Evolutionary conservation across 1,139 yeast species (phyloP).

Genomic region (Tardiomyces blankii): DNA sequence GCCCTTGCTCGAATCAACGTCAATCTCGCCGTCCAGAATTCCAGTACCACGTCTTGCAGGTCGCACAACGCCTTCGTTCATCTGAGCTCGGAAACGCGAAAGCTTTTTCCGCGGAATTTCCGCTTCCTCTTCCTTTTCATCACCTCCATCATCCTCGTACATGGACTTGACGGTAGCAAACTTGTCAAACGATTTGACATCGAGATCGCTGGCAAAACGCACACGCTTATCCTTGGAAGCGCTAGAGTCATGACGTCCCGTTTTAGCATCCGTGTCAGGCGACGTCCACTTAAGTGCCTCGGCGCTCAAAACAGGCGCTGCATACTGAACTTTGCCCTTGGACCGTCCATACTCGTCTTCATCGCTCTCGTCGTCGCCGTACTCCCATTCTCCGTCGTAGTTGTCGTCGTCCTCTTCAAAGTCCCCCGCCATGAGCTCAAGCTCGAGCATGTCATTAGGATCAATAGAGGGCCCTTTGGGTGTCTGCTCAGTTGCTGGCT

Average conservation of each 20-base stretch:
- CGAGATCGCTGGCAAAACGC: slow-evolving; percentile 22
- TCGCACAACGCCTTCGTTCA: background rate
- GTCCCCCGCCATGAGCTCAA: slow-evolving; percentile 45
- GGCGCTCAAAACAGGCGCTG: slow-evolving; percentile 8
- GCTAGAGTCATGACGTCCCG: background rate
- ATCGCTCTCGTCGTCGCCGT: slow-evolving; percentile 25
- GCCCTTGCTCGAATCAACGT: too few species aligned
- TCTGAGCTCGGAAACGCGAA: background rate
- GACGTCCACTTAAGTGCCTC: slow-evolving; percentile 18
- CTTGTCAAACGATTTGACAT: slow-evolving; percentile 21
- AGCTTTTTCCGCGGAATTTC: slow-evolving; percentile 1
- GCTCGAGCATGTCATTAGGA: slow-evolving; percentile 40
- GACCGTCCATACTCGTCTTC: slow-evolving; percentile 31
- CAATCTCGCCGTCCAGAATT: too few species aligned
- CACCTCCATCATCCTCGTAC: slow-evolving; percentile 12
- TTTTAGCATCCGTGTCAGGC: slow-evolving; percentile 5
- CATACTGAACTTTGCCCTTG: slow-evolving; percentile 14
- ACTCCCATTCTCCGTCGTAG: slow-evolving; percentile 12
- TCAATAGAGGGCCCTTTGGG: slow-evolving; percentile 23
- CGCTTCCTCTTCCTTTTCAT: slow-evolving; percentile 10
- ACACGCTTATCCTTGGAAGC: slow-evolving; percentile 14
- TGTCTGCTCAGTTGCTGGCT: slow-evolving; percentile 1
- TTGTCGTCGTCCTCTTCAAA: slow-evolving; percentile 33
- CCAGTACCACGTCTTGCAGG: too few species aligned
- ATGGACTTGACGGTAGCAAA: slow-evolving; percentile 24